These are phyloP conservation scores for Metschnikowia continentalis DNA, from an alignment of 805 yeast genomes.

Conservation along the genomic window DNA sequence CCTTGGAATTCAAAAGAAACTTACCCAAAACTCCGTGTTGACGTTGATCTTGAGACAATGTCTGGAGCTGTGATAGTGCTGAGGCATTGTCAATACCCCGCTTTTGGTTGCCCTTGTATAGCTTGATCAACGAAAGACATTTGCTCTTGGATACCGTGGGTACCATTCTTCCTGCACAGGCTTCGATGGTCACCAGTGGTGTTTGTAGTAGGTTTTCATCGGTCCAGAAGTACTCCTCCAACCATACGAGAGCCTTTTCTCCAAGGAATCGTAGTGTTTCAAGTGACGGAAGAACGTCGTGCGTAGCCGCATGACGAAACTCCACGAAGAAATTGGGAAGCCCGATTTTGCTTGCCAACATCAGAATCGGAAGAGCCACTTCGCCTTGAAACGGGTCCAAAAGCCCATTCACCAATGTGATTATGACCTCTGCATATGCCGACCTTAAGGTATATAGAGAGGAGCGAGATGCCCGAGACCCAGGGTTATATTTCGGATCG, in stretches of 20 bases:
- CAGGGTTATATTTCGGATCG: constrained; percentile 28
- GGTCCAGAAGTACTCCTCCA: constrained; percentile 69
- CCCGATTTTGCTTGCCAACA: constrained; percentile 61
- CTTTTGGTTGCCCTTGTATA: neutral
- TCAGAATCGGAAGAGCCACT: constrained; percentile 74
- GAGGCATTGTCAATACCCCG: constrained; percentile 1
- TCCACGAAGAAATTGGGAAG: constrained; percentile 86
- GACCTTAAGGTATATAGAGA: constrained; percentile 27
- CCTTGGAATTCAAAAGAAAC: constrained; percentile 3
- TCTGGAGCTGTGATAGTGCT: neutral
- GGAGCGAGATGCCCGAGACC: neutral
- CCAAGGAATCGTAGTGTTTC: constrained; percentile 61
- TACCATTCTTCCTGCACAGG: neutral
- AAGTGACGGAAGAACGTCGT: constrained; percentile 73
- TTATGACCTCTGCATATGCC: constrained; percentile 68
- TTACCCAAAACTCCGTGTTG: neutral
- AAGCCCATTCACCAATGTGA: constrained; percentile 86
- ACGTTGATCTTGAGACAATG: neutral
- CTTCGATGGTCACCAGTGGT: neutral
- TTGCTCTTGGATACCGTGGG: neutral
- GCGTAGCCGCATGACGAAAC: constrained; percentile 85
- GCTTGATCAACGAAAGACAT: constrained; percentile 1
- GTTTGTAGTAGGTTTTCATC: constrained; percentile 5
- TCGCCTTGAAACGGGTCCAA: constrained; percentile 81
- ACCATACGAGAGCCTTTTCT: constrained; percentile 67